Conservation (phyloP, 371 early-diverging fungal species). For the Mucor mucedo region DNA sequence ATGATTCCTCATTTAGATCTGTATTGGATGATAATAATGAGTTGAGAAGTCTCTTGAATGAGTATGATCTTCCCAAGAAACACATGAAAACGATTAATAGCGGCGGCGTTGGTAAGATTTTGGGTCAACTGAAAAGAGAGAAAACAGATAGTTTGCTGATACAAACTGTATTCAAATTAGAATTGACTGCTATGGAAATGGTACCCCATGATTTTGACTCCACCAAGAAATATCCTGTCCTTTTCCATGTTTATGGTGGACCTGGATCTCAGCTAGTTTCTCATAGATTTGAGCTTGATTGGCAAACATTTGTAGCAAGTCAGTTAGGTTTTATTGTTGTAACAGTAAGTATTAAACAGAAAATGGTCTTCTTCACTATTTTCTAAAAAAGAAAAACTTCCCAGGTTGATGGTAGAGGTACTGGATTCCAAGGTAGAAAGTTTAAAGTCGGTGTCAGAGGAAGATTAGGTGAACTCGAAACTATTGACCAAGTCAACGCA, state of each 20-base stretch:
- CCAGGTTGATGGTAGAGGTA: slow-evolving; percentile 89
- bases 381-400: background rate
- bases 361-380: background rate
- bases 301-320: slow-evolving; percentile 74
- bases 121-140: background rate
- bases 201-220: slow-evolving; percentile 86
- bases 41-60: slow-evolving; percentile 45
- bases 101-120: slow-evolving; percentile 55
- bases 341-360: slow-evolving; percentile 40
- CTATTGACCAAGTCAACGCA: slow-evolving; percentile 86
- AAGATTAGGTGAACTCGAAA: slow-evolving; percentile 83
- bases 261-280: slow-evolving; percentile 89
- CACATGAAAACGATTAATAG: slow-evolving; percentile 61
- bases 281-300: slow-evolving; percentile 70
- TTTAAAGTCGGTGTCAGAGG: slow-evolving; percentile 80
- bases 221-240: slow-evolving; percentile 77
- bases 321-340: slow-evolving; percentile 71
- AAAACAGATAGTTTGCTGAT: slow-evolving; percentile 3
- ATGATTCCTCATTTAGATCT: slow-evolving; percentile 51
- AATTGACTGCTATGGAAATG: slow-evolving; percentile 86
- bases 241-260: slow-evolving; percentile 93
- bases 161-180: slow-evolving; percentile 28
- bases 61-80: slow-evolving; percentile 63
- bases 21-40: slow-evolving; percentile 63
- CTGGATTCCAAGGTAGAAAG: slow-evolving; percentile 84